Conservation (phyloP, 805 yeast species). For the Saccharomycopsis schoenii region DNA sequence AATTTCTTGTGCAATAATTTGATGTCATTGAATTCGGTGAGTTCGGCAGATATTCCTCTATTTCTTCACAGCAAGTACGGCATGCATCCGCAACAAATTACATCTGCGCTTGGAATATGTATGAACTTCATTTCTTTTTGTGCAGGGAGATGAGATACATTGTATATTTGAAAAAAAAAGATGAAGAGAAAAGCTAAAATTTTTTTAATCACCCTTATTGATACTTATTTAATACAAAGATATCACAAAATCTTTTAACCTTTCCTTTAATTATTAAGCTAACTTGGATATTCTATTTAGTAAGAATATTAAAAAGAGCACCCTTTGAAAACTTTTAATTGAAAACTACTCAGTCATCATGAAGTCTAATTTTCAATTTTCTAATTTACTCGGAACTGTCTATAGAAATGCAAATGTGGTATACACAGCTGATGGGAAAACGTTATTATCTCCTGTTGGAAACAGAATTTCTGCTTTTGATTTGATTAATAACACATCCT, state of each 20-base stretch:
- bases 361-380: slow-evolving; percentile 85
- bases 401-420: slow-evolving; percentile 86
- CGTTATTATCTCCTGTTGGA: slow-evolving; percentile 85
- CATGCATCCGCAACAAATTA: neutral
- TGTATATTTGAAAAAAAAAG: too few relatives aligned
- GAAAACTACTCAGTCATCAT: slow-evolving; percentile 26
- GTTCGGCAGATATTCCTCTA: too few relatives aligned
- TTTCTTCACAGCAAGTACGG: neutral
- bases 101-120: too few relatives aligned
- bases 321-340: neutral
- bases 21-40: too few relatives aligned
- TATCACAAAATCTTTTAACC: too few relatives aligned
- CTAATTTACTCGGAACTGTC: slow-evolving; percentile 88
- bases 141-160: neutral
- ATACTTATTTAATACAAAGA: too few relatives aligned
- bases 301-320: too few relatives aligned
- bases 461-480: slow-evolving; percentile 87
- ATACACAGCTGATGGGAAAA: slow-evolving; percentile 79
- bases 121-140: neutral
- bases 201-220: neutral
- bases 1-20: too few relatives aligned
- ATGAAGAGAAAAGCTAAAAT: too few relatives aligned
- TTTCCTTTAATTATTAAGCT: neutral
- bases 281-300: neutral
- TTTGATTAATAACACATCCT: slow-evolving; percentile 71